Evolutionary conservation across 768 basidiomycete species (phyloP).

Genomic region (Trametes coccinea): DNA sequence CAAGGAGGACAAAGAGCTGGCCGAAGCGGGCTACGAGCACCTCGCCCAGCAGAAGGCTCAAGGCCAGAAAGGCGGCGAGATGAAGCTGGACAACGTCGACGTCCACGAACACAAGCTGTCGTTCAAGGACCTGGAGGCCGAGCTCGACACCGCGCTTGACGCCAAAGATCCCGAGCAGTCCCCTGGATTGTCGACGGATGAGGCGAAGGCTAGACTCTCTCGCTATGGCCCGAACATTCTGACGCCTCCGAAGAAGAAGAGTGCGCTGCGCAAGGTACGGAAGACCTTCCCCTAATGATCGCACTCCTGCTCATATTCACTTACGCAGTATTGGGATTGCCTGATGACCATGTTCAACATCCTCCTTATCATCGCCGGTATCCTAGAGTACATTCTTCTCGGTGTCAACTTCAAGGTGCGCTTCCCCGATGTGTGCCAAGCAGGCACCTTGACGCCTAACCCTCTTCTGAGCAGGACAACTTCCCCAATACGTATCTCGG

Average conservation of each 20-base stretch:
- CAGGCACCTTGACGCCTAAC: conserved; percentile 15
- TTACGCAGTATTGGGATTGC: conserved; percentile 58
- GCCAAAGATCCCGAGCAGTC: conserved; percentile 52
- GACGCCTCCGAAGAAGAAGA: conserved; percentile 68
- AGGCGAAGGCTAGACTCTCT: conserved; percentile 54
- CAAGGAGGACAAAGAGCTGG: conserved; percentile 65
- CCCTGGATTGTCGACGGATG: conserved; percentile 50
- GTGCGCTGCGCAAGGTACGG: conserved; percentile 59
- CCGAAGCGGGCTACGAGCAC: conserved; percentile 69
- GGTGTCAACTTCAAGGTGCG: conserved; percentile 60
- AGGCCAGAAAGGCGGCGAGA: conserved; percentile 32
- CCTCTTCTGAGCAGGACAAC: conserved; percentile 43
- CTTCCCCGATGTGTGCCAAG: background rate
- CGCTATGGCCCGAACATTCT: conserved; percentile 62
- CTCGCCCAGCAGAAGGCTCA: conserved; percentile 45
- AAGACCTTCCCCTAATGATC: background rate
- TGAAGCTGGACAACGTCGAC: conserved; percentile 47
- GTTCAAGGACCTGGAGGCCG: conserved; percentile 41
- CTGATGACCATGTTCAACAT: conserved; percentile 65
- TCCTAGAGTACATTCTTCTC: conserved; percentile 65
- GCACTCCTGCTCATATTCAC: background rate
- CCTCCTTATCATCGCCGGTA: conserved; percentile 62
- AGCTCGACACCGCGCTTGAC: conserved; percentile 52
- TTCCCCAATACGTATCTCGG: conserved; percentile 70
- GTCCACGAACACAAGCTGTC: conserved; percentile 56